phyloP scores from a whole-genome alignment of 108 stramenopile species.

The Skeletonema tropicum region DNA sequence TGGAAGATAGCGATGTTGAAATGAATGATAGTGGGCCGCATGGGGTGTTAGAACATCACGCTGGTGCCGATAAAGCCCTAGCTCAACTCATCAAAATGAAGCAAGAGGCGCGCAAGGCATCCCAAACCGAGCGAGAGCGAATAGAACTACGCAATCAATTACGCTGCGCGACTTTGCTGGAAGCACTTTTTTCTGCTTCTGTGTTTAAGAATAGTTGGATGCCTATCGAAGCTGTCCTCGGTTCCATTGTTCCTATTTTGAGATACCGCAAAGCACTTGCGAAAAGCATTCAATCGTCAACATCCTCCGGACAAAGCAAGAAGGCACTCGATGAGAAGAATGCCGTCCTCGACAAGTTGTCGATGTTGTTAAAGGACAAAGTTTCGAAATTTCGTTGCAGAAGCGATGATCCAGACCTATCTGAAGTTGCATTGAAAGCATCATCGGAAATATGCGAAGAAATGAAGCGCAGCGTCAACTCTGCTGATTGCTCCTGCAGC shows the following conservation, averaged over 20 bases:
- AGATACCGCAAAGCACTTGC: slow-evolving; percentile 45
- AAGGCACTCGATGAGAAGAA: slow-evolving; percentile 57
- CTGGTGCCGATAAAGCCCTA: slow-evolving; percentile 84
- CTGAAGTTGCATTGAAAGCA: slow-evolving; percentile 30
- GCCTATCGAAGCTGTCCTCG: slow-evolving; percentile 53
- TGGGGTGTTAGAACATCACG: slow-evolving; percentile 81
- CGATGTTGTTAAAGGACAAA: slow-evolving; percentile 61
- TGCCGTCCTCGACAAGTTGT: slow-evolving; percentile 61
- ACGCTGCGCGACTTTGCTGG: slow-evolving; percentile 76
- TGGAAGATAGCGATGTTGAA: slow-evolving; percentile 81
- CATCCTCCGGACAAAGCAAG: slow-evolving; percentile 26
- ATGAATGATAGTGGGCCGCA: slow-evolving; percentile 43
- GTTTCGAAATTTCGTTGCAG: slow-evolving; percentile 61
- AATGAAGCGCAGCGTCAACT: slow-evolving; percentile 40
- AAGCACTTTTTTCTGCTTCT: slow-evolving; percentile 54
- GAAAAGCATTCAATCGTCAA: slow-evolving; percentile 40
- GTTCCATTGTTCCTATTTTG: slow-evolving; percentile 63
- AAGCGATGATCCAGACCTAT: slow-evolving; percentile 42
- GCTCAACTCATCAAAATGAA: slow-evolving; percentile 83
- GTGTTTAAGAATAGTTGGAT: slow-evolving; percentile 59
- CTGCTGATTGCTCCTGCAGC: slow-evolving; percentile 66
- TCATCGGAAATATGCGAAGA: slow-evolving; percentile 46
- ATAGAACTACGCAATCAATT: slow-evolving; percentile 69
- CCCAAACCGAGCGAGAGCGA: slow-evolving; percentile 67
- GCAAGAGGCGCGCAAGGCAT: slow-evolving; percentile 85